These are phyloP conservation scores for Boletus austroedulis DNA, from an alignment of 1,284 basidiomycete genomes.

Conservation along the genomic window DNA sequence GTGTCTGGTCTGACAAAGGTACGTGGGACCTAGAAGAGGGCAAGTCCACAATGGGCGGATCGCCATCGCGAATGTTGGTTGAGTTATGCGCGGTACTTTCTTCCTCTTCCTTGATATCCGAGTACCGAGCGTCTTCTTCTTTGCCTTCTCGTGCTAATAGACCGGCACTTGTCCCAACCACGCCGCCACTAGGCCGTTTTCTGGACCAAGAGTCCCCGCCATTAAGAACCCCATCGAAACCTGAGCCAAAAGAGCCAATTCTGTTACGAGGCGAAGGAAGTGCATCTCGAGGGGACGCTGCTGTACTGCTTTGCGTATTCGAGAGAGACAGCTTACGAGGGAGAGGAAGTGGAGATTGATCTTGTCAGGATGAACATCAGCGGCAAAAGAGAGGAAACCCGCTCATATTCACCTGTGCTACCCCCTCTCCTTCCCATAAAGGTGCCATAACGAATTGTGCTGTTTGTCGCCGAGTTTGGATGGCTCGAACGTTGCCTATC, in stretches of 20 bases:
- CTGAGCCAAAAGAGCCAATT: slow-evolving; percentile 48
- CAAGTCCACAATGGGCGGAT: slow-evolving; percentile 9
- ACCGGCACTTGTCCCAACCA: slow-evolving; percentile 40
- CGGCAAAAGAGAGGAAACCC: background rate
- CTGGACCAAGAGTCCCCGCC: slow-evolving; percentile 66
- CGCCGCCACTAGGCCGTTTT: slow-evolving; percentile 54
- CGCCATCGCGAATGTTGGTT: slow-evolving; percentile 8
- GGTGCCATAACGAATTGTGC: slow-evolving; percentile 61
- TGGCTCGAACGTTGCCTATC: slow-evolving; percentile 60
- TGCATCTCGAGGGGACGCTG: slow-evolving; percentile 57
- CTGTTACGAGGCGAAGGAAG: slow-evolving; percentile 67
- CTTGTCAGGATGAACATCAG: slow-evolving; percentile 33
- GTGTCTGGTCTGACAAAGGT: slow-evolving; percentile 6
- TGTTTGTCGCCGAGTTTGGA: slow-evolving; percentile 46
- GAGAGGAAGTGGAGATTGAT: slow-evolving; percentile 46
- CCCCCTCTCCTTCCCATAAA: slow-evolving; percentile 62
- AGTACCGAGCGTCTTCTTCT: slow-evolving; percentile 42
- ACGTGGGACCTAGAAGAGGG: slow-evolving; percentile 10
- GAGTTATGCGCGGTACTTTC: slow-evolving; percentile 39
- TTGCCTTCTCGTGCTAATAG: slow-evolving; percentile 38
- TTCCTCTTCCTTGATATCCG: slow-evolving; percentile 58
- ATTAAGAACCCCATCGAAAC: slow-evolving; percentile 71
- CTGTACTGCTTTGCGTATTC: slow-evolving; percentile 48
- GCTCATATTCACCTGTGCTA: slow-evolving; percentile 51
- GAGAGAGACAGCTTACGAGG: slow-evolving; percentile 73